These are phyloP conservation scores for Sarocladium oryzae DNA, from an alignment of 2,329 filamentous ascomycete species.

Conservation along the genomic window DNA sequence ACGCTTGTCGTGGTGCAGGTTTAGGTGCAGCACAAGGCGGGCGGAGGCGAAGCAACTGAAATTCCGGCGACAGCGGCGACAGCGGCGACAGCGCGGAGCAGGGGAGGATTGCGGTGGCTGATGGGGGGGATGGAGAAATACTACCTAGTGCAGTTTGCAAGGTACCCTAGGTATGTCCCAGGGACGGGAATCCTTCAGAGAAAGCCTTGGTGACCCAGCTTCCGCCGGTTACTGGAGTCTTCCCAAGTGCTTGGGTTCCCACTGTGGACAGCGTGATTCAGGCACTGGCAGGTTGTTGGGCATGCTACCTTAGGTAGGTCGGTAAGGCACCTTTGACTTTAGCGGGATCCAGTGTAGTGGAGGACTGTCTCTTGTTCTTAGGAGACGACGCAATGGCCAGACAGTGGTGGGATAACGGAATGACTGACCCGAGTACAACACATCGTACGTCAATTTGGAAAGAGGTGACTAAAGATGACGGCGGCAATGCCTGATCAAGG, in stretches of 20 bases:
- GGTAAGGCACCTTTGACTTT: too few relatives aligned
- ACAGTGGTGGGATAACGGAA: too few relatives aligned
- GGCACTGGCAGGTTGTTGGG: not conserved
- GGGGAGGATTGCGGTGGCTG: not conserved
- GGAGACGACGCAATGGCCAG: too few relatives aligned
- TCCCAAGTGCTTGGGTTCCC: not conserved
- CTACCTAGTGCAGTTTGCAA: not conserved
- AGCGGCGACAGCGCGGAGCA: not conserved
- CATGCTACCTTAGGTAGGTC: too few relatives aligned
- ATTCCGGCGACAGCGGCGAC: not conserved
- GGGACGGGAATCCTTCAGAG: too few relatives aligned
- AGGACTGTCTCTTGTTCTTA: too few relatives aligned
- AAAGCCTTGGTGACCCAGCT: too few relatives aligned
- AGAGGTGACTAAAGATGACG: not conserved
- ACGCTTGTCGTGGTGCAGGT: constrained; percentile 7
- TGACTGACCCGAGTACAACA: too few relatives aligned
- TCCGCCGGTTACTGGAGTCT: not conserved
- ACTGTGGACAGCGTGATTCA: not conserved
- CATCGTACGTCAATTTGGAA: too few relatives aligned
- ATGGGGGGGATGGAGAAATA: not conserved
- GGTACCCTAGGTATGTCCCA: too few relatives aligned
- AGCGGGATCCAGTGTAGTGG: too few relatives aligned
- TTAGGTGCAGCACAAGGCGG: not conserved
- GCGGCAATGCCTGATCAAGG: too few relatives aligned
- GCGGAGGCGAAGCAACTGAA: constrained; percentile 4